Conservation (phyloP, 345 rosid genomes). For the Cochlearia excelsa region DNA sequence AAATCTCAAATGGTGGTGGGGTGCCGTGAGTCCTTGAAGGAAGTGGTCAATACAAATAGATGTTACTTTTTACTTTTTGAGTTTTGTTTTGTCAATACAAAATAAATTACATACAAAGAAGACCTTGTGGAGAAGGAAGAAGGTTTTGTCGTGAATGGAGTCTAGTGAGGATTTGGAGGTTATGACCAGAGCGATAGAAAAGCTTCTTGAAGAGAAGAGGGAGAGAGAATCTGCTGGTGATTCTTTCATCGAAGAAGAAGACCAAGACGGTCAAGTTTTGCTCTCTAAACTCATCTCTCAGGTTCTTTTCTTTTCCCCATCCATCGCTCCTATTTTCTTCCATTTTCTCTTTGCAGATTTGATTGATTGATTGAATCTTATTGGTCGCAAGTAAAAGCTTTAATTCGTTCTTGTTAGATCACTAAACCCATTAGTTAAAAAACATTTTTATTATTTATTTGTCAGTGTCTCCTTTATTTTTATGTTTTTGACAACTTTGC, state of each 20-base stretch:
- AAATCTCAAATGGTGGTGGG: too few relatives aligned
- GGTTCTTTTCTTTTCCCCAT: conserved; percentile 36
- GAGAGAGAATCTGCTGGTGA: conserved; percentile 35
- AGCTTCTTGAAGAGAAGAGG: conserved; percentile 44
- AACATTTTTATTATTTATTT: neutral
- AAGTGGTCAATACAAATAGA: too few relatives aligned
- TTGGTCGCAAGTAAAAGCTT: too few relatives aligned
- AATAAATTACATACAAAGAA: neutral
- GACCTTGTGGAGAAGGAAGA: conserved; percentile 22
- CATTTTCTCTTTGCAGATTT: neutral
- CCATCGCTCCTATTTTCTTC: neutral
- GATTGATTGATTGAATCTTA: neutral
- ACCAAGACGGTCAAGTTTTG: conserved; percentile 45
- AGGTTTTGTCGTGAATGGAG: conserved; percentile 34
- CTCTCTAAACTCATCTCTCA: conserved; percentile 60
- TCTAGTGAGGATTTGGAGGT: conserved; percentile 43
- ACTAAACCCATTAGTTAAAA: too few relatives aligned
- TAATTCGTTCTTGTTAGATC: too few relatives aligned
- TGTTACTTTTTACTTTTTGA: too few relatives aligned
- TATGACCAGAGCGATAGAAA: conserved; percentile 46
- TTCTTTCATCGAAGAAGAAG: conserved; percentile 37
- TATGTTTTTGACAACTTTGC: neutral
- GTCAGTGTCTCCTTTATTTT: too few relatives aligned
- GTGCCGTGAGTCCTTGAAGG: too few relatives aligned
- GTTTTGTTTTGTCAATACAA: too few relatives aligned